Evolutionary conservation across 257 asterid genomes (phyloP).

Genomic region (Scutellaria minor): DNA sequence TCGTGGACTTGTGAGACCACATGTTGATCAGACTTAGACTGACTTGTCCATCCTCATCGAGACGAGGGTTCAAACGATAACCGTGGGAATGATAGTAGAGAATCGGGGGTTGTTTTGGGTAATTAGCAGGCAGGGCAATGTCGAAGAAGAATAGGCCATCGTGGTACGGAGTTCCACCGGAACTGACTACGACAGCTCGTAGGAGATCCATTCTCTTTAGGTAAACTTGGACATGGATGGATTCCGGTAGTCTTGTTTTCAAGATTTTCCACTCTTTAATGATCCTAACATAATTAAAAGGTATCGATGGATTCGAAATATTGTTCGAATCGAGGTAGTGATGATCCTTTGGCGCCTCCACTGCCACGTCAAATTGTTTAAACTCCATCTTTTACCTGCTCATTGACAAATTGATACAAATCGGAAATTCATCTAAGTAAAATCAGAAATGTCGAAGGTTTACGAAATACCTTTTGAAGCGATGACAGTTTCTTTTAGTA

Average conservation of each 20-base stretch:
- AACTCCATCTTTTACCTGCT: too few species aligned
- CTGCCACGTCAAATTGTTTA: too few species aligned
- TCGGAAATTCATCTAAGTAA: too few species aligned
- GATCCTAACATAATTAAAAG: slow-evolving; percentile 18
- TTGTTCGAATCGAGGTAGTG: too few species aligned
- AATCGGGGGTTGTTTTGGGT: slow-evolving; percentile 54
- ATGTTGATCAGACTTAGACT: slow-evolving; percentile 64
- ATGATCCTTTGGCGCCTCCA: too few species aligned
- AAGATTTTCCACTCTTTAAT: slow-evolving; percentile 66
- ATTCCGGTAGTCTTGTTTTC: slow-evolving; percentile 50
- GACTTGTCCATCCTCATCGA: slow-evolving; percentile 45
- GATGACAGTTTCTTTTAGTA: too few species aligned
- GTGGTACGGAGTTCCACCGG: slow-evolving; percentile 61
- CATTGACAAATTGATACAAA: too few species aligned
- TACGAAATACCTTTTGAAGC: too few species aligned
- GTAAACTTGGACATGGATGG: slow-evolving; percentile 53
- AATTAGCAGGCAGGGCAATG: slow-evolving; percentile 52
- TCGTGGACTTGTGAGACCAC: too few species aligned
- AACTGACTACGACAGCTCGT: slow-evolving; percentile 63
- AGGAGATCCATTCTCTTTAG: slow-evolving; percentile 55
- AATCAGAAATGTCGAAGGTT: too few species aligned
- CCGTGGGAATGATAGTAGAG: slow-evolving; percentile 56
- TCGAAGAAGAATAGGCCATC: slow-evolving; percentile 71
- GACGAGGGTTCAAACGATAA: slow-evolving; percentile 54
- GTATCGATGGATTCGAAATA: too few species aligned